A percentile compares a stretch with the other conserved stretches of the same genome.
Conservation (phyloP, 176 grass and related monocot species). For the Tuctoria greenei region DNA sequence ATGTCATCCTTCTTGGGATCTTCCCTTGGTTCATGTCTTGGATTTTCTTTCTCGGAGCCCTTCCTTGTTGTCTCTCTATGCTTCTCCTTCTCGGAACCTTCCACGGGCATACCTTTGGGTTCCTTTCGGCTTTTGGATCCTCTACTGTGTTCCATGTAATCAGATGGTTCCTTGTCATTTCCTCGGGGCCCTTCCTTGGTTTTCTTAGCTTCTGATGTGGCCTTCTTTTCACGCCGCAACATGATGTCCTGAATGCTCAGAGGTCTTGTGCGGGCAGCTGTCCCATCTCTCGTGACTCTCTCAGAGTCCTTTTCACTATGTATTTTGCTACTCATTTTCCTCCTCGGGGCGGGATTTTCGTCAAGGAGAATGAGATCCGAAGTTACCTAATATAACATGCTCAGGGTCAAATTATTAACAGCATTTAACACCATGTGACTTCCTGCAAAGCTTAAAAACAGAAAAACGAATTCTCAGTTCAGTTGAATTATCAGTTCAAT, state of each 20-base stretch:
- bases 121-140: constrained; percentile 39
- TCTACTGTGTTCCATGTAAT: constrained; percentile 31
- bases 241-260: constrained; percentile 85
- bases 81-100: constrained; percentile 44
- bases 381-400: neutral
- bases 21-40: constrained; percentile 20
- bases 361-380: neutral
- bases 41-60: constrained; percentile 38
- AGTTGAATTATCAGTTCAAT: too few species aligned
- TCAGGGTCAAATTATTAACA: neutral
- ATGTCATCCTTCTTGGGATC: constrained; percentile 32
- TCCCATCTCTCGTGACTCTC: constrained; percentile 38
- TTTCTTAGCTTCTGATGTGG: constrained; percentile 39
- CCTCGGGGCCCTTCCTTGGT: constrained; percentile 24
- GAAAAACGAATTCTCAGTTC: too few species aligned
- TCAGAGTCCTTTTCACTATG: constrained; percentile 28
- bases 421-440: neutral
- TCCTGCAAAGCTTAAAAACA: constrained; percentile 35
- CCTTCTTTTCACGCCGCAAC: constrained; percentile 66
- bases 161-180: constrained; percentile 28
- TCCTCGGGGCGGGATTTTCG: neutral
- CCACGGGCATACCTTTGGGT: constrained; percentile 23
- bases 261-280: constrained; percentile 86
- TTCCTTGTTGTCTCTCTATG: constrained; percentile 30
- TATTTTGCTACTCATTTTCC: constrained; percentile 66